phyloP scores from a whole-genome alignment of 2,329 filamentous ascomycete species.

The Dichotomopilus funicola region DNA sequence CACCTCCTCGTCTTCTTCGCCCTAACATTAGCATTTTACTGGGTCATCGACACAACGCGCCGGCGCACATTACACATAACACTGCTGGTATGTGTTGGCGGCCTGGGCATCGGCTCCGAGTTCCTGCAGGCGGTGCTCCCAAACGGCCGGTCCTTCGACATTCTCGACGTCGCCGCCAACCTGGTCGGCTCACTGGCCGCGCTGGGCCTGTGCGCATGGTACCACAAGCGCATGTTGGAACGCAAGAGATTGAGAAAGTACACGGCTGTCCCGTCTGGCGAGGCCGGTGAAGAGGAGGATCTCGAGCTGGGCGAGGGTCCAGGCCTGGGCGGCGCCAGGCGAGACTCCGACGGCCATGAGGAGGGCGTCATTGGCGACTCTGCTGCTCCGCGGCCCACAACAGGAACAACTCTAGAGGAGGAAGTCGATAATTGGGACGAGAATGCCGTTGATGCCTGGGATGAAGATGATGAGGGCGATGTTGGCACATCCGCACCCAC shows the following conservation, averaged over 20 bases:
- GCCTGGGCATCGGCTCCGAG: conserved; percentile 66
- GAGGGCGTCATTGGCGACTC: conserved; percentile 47
- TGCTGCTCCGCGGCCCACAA: conserved; percentile 16
- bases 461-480: conserved; percentile 40
- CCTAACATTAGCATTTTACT: conserved; percentile 86
- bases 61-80: conserved; percentile 81
- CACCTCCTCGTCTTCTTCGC: conserved; percentile 86
- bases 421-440: conserved; percentile 94
- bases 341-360: conserved; percentile 47
- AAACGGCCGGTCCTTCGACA: conserved; percentile 65
- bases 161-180: conserved; percentile 84
- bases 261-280: conserved; percentile 58
- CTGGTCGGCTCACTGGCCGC: conserved; percentile 68
- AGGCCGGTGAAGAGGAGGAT: conserved; percentile 51
- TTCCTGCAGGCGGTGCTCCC: conserved; percentile 69
- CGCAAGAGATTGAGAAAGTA: conserved; percentile 72
- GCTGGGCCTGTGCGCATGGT: conserved; percentile 74
- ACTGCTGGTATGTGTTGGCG: conserved; percentile 68
- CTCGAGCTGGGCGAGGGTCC: conserved; percentile 66
- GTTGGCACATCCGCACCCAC: conserved; percentile 18
- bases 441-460: conserved; percentile 58
- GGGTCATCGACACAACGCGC: conserved; percentile 87
- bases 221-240: conserved; percentile 93
- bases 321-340: conserved; percentile 26
- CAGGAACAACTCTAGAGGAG: conserved; percentile 55